A percentile compares a stretch with the other conserved stretches of the same genome.
Conservation (phyloP, 2,329 filamentous ascomycete species). For the Biscogniauxia marginata region DNA sequence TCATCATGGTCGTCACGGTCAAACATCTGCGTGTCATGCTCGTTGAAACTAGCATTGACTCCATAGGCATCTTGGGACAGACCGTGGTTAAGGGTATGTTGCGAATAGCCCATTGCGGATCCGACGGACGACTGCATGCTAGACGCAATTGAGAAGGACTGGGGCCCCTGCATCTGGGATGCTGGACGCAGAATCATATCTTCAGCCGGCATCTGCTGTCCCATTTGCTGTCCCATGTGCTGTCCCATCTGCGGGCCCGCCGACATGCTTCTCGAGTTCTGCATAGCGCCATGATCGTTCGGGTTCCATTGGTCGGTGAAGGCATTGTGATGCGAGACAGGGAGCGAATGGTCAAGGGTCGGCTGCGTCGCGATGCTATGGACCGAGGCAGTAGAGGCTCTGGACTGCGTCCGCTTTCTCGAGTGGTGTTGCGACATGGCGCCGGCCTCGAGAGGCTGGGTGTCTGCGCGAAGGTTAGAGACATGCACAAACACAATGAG, state of each 20-base stretch:
- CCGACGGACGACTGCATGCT: constrained; percentile 48
- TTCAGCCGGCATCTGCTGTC: constrained; percentile 53
- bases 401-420: constrained; percentile 52
- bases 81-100: constrained; percentile 48
- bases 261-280: constrained; percentile 43
- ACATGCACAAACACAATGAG: constrained; percentile 1
- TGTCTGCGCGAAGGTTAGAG: constrained; percentile 24
- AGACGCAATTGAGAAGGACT: constrained; percentile 49
- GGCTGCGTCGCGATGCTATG: constrained; percentile 54
- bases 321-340: constrained; percentile 35
- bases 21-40: constrained; percentile 58
- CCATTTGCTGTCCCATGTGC: constrained; percentile 14
- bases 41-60: constrained; percentile 53
- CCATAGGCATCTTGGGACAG: constrained; percentile 55
- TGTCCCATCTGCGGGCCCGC: constrained; percentile 22
- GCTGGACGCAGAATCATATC: constrained; percentile 60
- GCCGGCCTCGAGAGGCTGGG: constrained; percentile 31
- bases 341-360: constrained; percentile 49
- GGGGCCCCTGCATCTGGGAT: constrained; percentile 52
- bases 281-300: constrained; percentile 37
- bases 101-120: constrained; percentile 42
- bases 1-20: constrained; percentile 61
- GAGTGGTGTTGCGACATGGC: constrained; percentile 39
- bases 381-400: constrained; percentile 56
- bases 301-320: constrained; percentile 51